phyloP scores from a whole-genome alignment of 2,329 filamentous ascomycete genomes.

The Cercospora sesami region DNA sequence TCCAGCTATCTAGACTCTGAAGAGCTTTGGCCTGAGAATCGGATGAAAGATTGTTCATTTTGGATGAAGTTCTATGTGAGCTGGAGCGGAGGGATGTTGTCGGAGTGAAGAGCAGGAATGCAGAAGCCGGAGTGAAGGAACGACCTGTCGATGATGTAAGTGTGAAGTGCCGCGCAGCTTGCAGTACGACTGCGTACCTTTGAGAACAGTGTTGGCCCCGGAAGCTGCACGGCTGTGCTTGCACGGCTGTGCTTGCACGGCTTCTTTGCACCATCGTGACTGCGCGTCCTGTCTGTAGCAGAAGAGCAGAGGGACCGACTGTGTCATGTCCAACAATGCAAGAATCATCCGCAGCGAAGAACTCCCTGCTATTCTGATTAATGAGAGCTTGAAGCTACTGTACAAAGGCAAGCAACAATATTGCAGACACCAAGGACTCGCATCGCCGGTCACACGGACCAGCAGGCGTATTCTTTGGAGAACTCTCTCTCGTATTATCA shows the following conservation, averaged over 20 bases:
- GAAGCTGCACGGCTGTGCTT: background rate
- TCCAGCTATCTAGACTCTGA: conserved; percentile 25
- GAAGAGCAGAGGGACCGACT: background rate
- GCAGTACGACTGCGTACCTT: background rate
- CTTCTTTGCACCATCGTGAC: background rate
- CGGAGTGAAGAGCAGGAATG: background rate
- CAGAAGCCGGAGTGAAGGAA: background rate
- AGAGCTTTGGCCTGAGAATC: background rate
- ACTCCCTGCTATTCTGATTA: background rate
- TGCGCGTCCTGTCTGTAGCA: background rate
- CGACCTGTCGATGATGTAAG: conserved; percentile 1
- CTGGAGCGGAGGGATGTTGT: background rate
- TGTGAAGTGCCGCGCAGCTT: background rate
- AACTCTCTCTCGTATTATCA: background rate
- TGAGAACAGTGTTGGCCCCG: background rate
- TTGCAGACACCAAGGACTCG: background rate
- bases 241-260: background rate
- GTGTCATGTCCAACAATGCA: background rate
- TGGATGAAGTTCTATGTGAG: background rate
- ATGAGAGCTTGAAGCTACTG: background rate
- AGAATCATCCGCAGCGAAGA: background rate
- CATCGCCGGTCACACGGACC: background rate
- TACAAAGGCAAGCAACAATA: background rate
- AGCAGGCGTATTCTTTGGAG: background rate
- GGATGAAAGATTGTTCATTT: background rate